Conservation (phyloP, 306 rosid genomes). For the Delonix regia region DNA sequence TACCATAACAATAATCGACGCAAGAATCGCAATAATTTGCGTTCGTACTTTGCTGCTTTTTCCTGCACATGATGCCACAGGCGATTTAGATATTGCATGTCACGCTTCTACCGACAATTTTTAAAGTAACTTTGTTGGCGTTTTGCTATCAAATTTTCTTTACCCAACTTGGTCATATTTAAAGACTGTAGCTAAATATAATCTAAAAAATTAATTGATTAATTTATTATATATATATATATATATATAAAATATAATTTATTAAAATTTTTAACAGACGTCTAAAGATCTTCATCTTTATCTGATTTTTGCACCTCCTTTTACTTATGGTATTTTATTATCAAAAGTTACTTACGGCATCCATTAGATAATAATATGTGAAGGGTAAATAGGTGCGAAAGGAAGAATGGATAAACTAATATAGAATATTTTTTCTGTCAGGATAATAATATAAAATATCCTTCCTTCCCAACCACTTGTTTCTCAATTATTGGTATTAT, state of each 20-base stretch:
- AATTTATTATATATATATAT: too few relatives aligned
- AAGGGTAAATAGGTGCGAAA: background rate
- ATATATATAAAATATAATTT: too few relatives aligned
- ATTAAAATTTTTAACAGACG: too few relatives aligned
- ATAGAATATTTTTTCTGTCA: background rate
- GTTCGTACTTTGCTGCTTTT: conserved; percentile 23
- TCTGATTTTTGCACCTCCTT: too few relatives aligned
- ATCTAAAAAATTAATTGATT: too few relatives aligned
- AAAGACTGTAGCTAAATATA: too few relatives aligned
- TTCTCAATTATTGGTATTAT: background rate
- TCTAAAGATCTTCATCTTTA: too few relatives aligned
- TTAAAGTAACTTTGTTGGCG: too few relatives aligned
- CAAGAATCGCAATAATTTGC: conserved; percentile 30
- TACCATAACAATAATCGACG: conserved; percentile 33
- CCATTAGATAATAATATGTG: background rate
- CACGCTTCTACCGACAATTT: background rate
- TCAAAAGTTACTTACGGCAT: background rate
- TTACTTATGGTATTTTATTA: background rate
- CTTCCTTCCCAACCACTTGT: background rate
- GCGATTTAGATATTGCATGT: background rate
- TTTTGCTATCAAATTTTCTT: too few relatives aligned
- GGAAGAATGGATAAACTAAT: background rate
- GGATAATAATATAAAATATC: background rate
- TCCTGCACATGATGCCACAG: conserved; percentile 35
- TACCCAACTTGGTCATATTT: too few relatives aligned